Evolutionary conservation across 768 basidiomycete genomes (phyloP).

Genomic region (Tephrocybe sp.): DNA sequence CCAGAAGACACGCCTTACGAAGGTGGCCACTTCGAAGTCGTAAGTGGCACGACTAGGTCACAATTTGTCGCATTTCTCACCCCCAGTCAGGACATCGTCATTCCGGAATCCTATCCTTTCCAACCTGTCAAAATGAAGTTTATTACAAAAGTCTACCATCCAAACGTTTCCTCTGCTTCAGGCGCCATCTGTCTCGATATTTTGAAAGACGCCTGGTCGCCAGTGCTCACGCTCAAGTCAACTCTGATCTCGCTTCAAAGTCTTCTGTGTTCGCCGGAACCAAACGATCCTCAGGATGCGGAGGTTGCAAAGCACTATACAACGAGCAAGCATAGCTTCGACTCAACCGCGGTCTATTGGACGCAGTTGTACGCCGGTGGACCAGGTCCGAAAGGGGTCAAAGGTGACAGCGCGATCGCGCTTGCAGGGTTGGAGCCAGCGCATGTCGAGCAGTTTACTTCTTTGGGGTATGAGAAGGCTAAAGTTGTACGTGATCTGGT

Average conservation of each 20-base stretch:
- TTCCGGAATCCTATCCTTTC: slow-evolving; percentile 90
- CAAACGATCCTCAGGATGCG: slow-evolving; percentile 96
- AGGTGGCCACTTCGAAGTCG: slow-evolving; percentile 90
- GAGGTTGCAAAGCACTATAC: slow-evolving; percentile 98
- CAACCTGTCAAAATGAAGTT: slow-evolving; percentile 99
- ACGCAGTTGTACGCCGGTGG: slow-evolving; percentile 89
- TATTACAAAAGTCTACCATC: slow-evolving; percentile 95
- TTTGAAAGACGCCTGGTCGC: slow-evolving; percentile 89
- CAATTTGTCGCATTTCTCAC: neutral
- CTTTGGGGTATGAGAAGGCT: slow-evolving; percentile 75
- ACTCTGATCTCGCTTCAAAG: slow-evolving; percentile 95
- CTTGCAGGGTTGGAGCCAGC: slow-evolving; percentile 82
- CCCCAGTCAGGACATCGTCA: slow-evolving; percentile 75
- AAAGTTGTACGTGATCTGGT: slow-evolving; percentile 73
- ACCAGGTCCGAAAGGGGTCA: slow-evolving; percentile 46
- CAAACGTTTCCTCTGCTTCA: slow-evolving; percentile 91
- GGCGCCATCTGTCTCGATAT: slow-evolving; percentile 95
- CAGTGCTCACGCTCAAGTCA: slow-evolving; percentile 93
- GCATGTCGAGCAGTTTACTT: slow-evolving; percentile 84
- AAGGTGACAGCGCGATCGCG: slow-evolving; percentile 54
- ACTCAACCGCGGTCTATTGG: slow-evolving; percentile 94
- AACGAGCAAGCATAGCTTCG: slow-evolving; percentile 83
- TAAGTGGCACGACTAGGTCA: slow-evolving; percentile 43
- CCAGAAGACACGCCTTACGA: slow-evolving; percentile 93
- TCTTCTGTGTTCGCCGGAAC: slow-evolving; percentile 90